Evolutionary conservation across 169 alveolate genomes (phyloP).

Genomic region (Eimeria brunetti): DNA sequence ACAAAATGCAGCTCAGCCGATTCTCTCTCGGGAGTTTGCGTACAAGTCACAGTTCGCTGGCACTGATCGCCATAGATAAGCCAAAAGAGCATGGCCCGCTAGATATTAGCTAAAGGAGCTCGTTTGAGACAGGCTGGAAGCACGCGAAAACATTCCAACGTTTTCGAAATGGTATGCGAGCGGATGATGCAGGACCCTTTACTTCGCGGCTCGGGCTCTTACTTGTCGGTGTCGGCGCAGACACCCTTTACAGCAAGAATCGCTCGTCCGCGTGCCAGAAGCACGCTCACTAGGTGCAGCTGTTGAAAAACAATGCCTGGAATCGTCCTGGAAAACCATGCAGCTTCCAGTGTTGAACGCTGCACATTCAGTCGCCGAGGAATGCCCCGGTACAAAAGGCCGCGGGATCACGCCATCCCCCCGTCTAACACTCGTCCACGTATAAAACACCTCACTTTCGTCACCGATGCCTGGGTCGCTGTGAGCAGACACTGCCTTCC

Average conservation of each 20-base stretch:
- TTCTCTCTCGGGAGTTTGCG: too few species aligned
- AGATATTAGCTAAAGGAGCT: too few species aligned
- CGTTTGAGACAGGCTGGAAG: too few species aligned
- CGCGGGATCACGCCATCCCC: neutral
- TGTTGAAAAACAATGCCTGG: neutral
- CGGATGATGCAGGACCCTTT: neutral
- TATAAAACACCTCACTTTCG: too few species aligned
- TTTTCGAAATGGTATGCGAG: neutral
- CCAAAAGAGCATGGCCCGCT: too few species aligned
- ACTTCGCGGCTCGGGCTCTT: neutral
- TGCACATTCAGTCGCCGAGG: neutral
- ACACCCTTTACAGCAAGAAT: neutral
- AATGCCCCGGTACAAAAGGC: neutral
- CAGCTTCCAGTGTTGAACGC: neutral
- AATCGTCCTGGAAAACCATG: neutral
- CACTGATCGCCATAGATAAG: too few species aligned
- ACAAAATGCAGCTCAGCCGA: too few species aligned
- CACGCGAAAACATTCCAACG: too few species aligned
- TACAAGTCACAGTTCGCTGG: too few species aligned
- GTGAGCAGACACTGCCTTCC: too few species aligned
- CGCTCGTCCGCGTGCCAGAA: neutral
- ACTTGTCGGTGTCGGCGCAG: neutral
- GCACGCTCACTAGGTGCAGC: neutral
- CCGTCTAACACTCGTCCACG: too few species aligned
- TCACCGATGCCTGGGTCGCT: neutral